Percentiles rank a stretch among this genome's conserved stretches.
phyloP scores from a whole-genome alignment of 139 green algal genomes.

The Tetradesmus obliquus region DNA sequence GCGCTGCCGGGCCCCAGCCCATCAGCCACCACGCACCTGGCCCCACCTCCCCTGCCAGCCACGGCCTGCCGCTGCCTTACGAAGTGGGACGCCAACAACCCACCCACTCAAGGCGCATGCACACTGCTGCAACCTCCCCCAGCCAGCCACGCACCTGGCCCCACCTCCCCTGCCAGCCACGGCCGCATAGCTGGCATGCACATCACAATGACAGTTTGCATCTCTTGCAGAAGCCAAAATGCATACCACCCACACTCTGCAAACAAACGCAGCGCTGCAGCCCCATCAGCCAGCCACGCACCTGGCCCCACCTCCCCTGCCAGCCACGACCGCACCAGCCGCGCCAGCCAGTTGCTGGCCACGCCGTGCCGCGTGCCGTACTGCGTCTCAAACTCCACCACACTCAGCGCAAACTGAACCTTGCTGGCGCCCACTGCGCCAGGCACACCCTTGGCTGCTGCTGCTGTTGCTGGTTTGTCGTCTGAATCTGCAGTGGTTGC shows the following conservation, averaged over 20 bases:
- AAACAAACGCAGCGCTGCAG: background rate
- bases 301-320: background rate
- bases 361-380: conserved; percentile 74
- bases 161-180: conserved; percentile 16
- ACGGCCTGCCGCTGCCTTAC: background rate
- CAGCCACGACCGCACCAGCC: conserved; percentile 49
- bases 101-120: background rate
- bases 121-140: too few relatives aligned
- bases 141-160: background rate
- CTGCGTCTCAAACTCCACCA: conserved; percentile 76
- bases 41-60: conserved; percentile 6
- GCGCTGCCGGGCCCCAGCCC: too few relatives aligned
- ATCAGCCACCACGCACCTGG: background rate
- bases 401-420: conserved; percentile 80
- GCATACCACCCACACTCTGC: too few relatives aligned
- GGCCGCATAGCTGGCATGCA: background rate
- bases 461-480: conserved; percentile 69
- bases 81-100: background rate
- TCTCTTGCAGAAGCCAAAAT: background rate
- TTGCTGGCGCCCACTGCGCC: conserved; percentile 4
- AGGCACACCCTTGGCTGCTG: conserved; percentile 12
- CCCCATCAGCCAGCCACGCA: background rate
- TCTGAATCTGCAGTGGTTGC: conserved; percentile 68
- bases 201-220: background rate
- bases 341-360: conserved; percentile 86